phyloP scores from a whole-genome alignment of 2,329 filamentous ascomycete species.

The Ceratocystis smalleyi region DNA sequence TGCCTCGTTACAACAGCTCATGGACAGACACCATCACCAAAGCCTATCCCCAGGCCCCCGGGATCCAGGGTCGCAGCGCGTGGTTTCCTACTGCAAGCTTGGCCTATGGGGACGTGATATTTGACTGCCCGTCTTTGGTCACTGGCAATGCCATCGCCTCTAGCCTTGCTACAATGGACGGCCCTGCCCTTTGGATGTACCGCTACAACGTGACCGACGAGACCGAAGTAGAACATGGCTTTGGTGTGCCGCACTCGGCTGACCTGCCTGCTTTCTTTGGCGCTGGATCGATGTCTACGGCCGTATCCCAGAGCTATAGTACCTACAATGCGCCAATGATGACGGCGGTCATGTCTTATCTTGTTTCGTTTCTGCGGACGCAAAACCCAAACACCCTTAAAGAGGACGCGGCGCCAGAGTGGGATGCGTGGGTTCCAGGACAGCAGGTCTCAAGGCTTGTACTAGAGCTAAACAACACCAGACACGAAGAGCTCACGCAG shows the following conservation, averaged over 20 bases:
- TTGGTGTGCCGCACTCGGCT: conserved; percentile 35
- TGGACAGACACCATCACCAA: conserved; percentile 25
- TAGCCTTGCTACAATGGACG: conserved; percentile 15
- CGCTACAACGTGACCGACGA: conserved; percentile 34
- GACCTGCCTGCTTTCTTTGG: conserved; percentile 36
- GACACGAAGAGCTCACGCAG: conserved; percentile 26
- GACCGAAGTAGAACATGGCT: conserved; percentile 24
- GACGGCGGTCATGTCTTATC: conserved; percentile 34
- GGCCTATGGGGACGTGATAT: conserved; percentile 33
- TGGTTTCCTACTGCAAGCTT: conserved; percentile 31
- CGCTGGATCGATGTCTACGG: conserved; percentile 22
- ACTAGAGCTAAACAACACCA: conserved; percentile 26
- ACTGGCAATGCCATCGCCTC: conserved; percentile 22
- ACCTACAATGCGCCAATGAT: conserved; percentile 32
- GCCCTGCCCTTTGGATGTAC: conserved; percentile 30
- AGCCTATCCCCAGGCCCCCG: conserved; percentile 27
- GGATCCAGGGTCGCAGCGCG: conserved; percentile 26
- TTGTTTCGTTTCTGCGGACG: conserved; percentile 32
- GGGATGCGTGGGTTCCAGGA: conserved; percentile 27
- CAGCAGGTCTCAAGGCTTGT: conserved; percentile 22
- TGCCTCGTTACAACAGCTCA: conserved; percentile 27
- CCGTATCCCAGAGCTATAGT: conserved; percentile 26
- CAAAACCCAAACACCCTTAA: conserved; percentile 31
- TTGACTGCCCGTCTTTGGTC: conserved; percentile 30
- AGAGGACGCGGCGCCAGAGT: conserved; percentile 25